Evolutionary conservation across 2,329 filamentous ascomycete species (phyloP), one percentile per base, ranked within the genome.

Genomic region (Aschersonia sp.): DNA sequence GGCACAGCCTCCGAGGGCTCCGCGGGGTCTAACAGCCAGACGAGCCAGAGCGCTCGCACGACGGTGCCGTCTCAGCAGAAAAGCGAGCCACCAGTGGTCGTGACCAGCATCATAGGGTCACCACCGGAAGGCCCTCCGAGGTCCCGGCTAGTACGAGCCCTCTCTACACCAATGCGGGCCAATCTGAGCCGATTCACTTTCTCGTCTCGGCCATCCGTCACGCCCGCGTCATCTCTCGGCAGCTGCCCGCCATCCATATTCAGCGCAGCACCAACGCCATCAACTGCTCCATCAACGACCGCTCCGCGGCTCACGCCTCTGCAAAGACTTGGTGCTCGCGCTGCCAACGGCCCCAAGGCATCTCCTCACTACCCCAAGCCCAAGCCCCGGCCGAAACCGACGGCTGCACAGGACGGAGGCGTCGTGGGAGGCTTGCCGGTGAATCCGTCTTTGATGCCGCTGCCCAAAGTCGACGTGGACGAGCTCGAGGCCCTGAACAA

Each of bases 381-480:
- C 5, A 57, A 55, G 41, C 48, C 54, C 31, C 57, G 53, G 31
- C 47, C 54, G 32, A 58, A 53, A 48, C 49, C 49, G 47, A 51
- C 39, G 22, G 22, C 22, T 22, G 22, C 22, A 22, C 22, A 22
- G 3, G 22, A 22, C 22, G 22, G 22, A 54, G 50, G 22, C 55
- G 54, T 40, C 60, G 58, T 41, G 53, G 58, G 62, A 8, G 62
- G 60, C 6, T 50, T 71, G 3, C 66, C 70, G 1, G 59, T 74
- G 39, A 75, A 79, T 51, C 72, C 76, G 3, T 65, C 73, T 0
- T 74, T 74, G 53, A 66, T 79, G 5, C 73, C 75, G 0, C 61
- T 79, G 7, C 75, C 76, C 1, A 72, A 68, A 48, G 73, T 74
- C 22, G 22, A 22, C 22, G 22, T 22, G 22, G 22, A 22, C 22